phyloP scores from a whole-genome alignment of 108 stramenopile species.

The Stephanodiscus minutulus region DNA sequence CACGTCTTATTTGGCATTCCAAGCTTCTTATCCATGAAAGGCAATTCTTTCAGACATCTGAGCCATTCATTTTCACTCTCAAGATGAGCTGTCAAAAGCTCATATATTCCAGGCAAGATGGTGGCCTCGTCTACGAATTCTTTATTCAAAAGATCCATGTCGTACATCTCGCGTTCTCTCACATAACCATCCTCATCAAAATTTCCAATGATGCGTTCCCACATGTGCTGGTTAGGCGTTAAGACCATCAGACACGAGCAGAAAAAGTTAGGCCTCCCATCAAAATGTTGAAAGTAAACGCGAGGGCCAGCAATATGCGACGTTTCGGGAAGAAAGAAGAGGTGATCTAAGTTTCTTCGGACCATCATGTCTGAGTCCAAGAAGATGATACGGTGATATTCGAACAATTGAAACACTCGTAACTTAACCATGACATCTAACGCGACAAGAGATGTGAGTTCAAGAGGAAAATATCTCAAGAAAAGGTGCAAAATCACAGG shows the following conservation, averaged over 20 bases:
- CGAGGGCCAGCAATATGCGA: constrained; percentile 4
- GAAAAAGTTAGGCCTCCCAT: background rate
- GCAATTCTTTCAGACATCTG: background rate
- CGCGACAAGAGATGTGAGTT: background rate
- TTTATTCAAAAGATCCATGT: constrained; percentile 4
- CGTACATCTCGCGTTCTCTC: background rate
- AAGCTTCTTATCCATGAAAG: background rate
- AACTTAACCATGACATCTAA: constrained; percentile 8
- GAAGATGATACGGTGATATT: background rate
- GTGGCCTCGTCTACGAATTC: background rate
- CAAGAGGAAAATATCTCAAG: too few relatives aligned
- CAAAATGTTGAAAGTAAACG: background rate
- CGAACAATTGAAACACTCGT: constrained; percentile 2
- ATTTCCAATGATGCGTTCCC: background rate
- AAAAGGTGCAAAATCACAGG: background rate
- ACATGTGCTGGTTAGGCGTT: background rate
- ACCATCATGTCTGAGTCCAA: constrained; percentile 1
- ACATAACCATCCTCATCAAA: background rate
- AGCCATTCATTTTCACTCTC: background rate
- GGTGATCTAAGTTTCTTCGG: background rate
- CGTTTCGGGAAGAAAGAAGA: constrained; percentile 3
- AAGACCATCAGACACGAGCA: constrained; percentile 7
- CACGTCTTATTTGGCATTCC: constrained; percentile 7
- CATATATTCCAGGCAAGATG: constrained; percentile 1
- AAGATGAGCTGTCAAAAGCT: constrained; percentile 1